Evolutionary conservation across 2,329 filamentous ascomycete species (phyloP), one percentile per base, ranked within the genome.

Genomic region (Sclerotinia subarctica): DNA sequence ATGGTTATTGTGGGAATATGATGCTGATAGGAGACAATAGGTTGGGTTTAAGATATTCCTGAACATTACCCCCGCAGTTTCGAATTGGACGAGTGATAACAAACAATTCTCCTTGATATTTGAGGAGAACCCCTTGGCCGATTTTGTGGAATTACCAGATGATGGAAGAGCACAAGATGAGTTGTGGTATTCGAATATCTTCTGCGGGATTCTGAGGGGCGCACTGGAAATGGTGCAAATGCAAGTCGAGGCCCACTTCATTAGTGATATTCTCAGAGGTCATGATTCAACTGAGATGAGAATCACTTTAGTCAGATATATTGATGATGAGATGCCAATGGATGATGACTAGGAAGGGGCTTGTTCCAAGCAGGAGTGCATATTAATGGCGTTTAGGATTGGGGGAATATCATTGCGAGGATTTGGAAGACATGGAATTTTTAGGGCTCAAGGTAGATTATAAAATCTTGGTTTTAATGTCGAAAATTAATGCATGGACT

Each of bases 41-140:
- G 91, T 99, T 72, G 95, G 95, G 68, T 99, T 99, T 83, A 98
- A 99, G 82, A 97, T 99, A 73, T 99, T 99, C 79, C 87, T 99
- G 70, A 99, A 99, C 77, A 93, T 97, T 74, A 96, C 94, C 5
- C 95, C 95, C 0, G 91, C 90, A 10, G 90, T 98, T 72, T 93
- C 93, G 59, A 97, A 96, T 78, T 99, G 95, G 95, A 95, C 93
- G 29, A 92, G 86, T 78, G 95, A 99, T 80, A 95, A 90, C 81
- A 97, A 97, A 78, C 93, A 96, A 74, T 99, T 99, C 81, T 97
- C 93, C 0, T 84, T 99, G 17, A 87, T 97, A 21, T 97, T 99
- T 74, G 95, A 99, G 73, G 95, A 99, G 79, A 99, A 98, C 77
- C 95, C 95, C 0, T 82, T 99, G 69, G 94, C 94, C 64, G 95